Conservation (phyloP, 106 monocot genomes). For the Acorus gramineus region DNA sequence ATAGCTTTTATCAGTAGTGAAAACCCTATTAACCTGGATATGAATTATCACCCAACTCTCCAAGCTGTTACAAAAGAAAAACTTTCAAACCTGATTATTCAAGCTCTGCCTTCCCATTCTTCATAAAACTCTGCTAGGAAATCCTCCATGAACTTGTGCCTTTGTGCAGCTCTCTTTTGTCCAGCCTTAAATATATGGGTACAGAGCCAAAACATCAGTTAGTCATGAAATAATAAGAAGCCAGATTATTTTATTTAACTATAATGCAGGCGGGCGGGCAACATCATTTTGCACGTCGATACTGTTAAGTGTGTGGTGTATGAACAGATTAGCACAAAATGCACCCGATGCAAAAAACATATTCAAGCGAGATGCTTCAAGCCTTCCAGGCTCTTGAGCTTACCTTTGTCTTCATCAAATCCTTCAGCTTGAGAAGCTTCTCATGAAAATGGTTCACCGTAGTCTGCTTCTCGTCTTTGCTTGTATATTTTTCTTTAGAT, state of each 20-base stretch:
- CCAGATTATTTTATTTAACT: no score
- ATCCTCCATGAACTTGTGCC: slow-evolving; percentile 77
- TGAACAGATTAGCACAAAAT: no score
- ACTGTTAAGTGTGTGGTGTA: no score
- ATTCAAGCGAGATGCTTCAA: background rate
- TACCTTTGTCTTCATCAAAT: slow-evolving; percentile 97
- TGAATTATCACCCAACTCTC: no score
- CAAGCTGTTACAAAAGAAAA: no score
- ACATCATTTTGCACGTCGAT: no score
- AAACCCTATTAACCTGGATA: no score
- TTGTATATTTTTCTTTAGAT: slow-evolving; percentile 69
- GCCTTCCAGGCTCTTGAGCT: background rate
- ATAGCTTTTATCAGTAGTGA: no score
- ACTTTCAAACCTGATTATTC: slow-evolving; percentile 1
- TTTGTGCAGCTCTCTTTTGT: slow-evolving; percentile 61
- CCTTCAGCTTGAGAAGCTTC: slow-evolving; percentile 92
- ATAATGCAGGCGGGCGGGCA: no score
- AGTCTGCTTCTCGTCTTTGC: slow-evolving; percentile 69
- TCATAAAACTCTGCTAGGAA: slow-evolving; percentile 70
- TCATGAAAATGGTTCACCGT: slow-evolving; percentile 93
- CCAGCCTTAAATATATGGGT: slow-evolving; percentile 51
- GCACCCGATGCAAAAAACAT: no score
- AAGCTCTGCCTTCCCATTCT: slow-evolving; percentile 74
- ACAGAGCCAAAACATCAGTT: background rate
- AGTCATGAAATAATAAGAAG: no score